These are phyloP conservation scores for Sporothrix variecibatus DNA, from an alignment of 2,329 filamentous ascomycete genomes.

Conservation along the genomic window DNA sequence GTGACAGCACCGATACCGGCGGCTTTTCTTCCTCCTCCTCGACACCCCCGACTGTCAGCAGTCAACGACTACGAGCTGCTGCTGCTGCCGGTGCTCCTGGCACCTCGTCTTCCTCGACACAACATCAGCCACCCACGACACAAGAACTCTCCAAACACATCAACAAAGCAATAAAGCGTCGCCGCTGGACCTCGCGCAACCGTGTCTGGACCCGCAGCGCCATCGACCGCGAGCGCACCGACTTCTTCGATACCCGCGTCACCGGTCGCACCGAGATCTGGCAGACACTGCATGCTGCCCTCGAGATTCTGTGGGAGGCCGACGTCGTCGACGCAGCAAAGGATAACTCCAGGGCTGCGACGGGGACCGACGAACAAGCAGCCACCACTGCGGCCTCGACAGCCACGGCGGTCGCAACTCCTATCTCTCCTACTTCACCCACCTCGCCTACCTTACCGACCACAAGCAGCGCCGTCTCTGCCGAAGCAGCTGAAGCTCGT, in stretches of 20 bases:
- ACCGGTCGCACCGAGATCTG: constrained; percentile 77
- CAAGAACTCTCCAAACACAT: constrained; percentile 60
- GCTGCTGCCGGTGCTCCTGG: neutral
- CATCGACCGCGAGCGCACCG: constrained; percentile 69
- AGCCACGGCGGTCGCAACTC: no score
- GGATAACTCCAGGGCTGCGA: neutral
- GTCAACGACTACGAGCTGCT: neutral
- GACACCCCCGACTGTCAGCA: constrained; percentile 20
- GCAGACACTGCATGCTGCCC: constrained; percentile 69
- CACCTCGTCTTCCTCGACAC: neutral
- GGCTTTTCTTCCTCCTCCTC: constrained; percentile 32
- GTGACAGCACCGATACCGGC: constrained; percentile 26
- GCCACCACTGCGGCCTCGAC: neutral
- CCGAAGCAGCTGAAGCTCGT: constrained; percentile 48
- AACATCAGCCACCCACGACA: constrained; percentile 35
- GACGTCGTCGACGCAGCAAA: constrained; percentile 22
- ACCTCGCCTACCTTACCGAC: neutral
- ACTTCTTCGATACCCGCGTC: constrained; percentile 90
- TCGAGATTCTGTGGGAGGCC: constrained; percentile 66
- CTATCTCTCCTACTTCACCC: neutral
- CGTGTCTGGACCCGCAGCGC: constrained; percentile 69
- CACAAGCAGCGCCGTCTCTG: constrained; percentile 37
- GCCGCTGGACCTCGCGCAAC: constrained; percentile 65
- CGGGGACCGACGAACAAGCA: neutral
- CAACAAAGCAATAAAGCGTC: constrained; percentile 67